These are phyloP conservation scores for Corchorus olitorius DNA, from an alignment of 345 rosid species.

Conservation along the genomic window DNA sequence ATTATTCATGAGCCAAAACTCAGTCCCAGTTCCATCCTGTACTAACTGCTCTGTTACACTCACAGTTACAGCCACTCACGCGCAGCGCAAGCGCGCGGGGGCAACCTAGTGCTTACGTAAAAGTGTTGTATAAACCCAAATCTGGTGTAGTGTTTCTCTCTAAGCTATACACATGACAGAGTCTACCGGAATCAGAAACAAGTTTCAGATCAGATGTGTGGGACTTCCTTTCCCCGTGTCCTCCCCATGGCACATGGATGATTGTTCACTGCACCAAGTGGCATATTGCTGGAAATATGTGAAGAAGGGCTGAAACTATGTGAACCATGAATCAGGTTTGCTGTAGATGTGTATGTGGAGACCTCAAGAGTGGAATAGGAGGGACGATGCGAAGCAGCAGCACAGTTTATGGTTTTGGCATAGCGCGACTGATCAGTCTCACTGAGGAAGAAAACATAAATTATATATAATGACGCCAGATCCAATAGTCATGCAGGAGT, in stretches of 20 bases:
- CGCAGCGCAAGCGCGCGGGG: too few relatives aligned
- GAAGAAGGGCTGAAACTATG: conserved; percentile 34
- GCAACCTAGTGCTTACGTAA: too few relatives aligned
- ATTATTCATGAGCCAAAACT: too few relatives aligned
- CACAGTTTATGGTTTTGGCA: conserved; percentile 13
- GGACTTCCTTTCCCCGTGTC: conserved; percentile 39
- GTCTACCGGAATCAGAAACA: neutral
- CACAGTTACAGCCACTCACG: too few relatives aligned
- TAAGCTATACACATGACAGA: neutral
- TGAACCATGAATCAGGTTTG: conserved; percentile 24
- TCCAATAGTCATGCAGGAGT: neutral
- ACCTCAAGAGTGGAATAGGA: conserved; percentile 24
- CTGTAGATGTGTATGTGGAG: neutral
- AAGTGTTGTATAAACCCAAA: too few relatives aligned
- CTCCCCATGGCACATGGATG: conserved; percentile 33
- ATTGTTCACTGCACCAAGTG: conserved; percentile 32
- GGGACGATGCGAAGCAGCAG: conserved; percentile 26
- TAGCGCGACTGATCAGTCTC: conserved; percentile 20
- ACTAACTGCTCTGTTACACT: too few relatives aligned
- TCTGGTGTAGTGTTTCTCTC: neutral
- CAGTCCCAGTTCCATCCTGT: too few relatives aligned
- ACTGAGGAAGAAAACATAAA: conserved; percentile 14
- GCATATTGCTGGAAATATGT: conserved; percentile 29
- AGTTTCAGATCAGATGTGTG: conserved; percentile 21
- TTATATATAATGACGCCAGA: conserved; percentile 5